Conservation (phyloP, 352 stramenopile genomes). For the Globisporangium iwayamae region DNA sequence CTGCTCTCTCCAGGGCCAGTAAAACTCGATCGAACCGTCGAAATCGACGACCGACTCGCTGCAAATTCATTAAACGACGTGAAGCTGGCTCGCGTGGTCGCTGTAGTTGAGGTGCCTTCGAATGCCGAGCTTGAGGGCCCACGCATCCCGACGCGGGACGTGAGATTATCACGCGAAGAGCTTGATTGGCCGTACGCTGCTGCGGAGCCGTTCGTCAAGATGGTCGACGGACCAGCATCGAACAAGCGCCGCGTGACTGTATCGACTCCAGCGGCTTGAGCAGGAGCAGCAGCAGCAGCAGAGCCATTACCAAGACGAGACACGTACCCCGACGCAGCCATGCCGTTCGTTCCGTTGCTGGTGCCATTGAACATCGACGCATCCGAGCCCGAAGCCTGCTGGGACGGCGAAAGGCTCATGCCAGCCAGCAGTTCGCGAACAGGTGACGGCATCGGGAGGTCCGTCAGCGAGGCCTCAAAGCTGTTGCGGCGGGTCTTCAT, state of each 20-base stretch:
- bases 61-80: slow-evolving; percentile 44
- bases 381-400: slow-evolving; percentile 19
- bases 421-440: slow-evolving; percentile 44
- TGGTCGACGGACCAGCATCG: slow-evolving; percentile 22
- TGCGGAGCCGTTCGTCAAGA: background rate
- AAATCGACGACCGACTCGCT: slow-evolving; percentile 20
- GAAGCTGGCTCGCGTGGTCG: slow-evolving; percentile 36
- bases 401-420: slow-evolving; percentile 29
- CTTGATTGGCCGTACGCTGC: slow-evolving; percentile 16
- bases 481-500: slow-evolving; percentile 40
- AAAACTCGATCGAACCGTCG: slow-evolving; percentile 11
- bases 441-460: slow-evolving; percentile 52
- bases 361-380: slow-evolving; percentile 18
- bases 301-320: slow-evolving; percentile 9
- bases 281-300: background rate
- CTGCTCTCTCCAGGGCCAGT: slow-evolving; percentile 6
- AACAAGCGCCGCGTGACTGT: slow-evolving; percentile 57
- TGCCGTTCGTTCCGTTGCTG: slow-evolving; percentile 10
- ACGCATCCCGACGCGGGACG: slow-evolving; percentile 8
- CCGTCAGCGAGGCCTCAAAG: slow-evolving; percentile 60
- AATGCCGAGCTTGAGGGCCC: slow-evolving; percentile 12
- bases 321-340: slow-evolving; percentile 1
- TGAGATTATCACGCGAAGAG: slow-evolving; percentile 22
- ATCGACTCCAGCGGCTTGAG: slow-evolving; percentile 12
- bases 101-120: slow-evolving; percentile 10